Percentiles rank a stretch among this genome's conserved stretches.
phyloP scores from a whole-genome alignment of 2,329 filamentous ascomycete species.

The Ceratocystis harringtonii region DNA sequence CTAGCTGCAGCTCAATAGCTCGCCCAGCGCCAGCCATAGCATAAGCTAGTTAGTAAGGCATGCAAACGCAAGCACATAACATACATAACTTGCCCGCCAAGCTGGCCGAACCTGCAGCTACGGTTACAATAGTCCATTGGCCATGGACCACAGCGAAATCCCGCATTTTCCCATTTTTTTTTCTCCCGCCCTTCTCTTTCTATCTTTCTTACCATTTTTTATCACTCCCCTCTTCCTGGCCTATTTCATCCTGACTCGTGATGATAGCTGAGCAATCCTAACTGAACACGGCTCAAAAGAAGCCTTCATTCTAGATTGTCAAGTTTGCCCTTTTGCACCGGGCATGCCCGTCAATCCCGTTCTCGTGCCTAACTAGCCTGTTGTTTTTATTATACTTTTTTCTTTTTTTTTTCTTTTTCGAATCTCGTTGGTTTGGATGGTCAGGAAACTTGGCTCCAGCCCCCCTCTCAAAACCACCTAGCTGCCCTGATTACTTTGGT shows the following conservation, averaged over 20 bases:
- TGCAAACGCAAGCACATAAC: background rate
- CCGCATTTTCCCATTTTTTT: background rate
- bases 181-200: background rate
- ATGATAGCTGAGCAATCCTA: background rate
- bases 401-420: background rate
- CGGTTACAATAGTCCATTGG: background rate
- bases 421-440: background rate
- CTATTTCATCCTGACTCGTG: slow-evolving; percentile 1
- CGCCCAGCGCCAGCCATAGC: background rate
- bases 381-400: background rate
- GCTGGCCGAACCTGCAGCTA: background rate
- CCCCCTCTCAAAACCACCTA: background rate
- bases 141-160: background rate
- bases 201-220: slow-evolving; percentile 1
- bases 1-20: background rate
- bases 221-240: slow-evolving; percentile 2
- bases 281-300: background rate
- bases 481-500: background rate
- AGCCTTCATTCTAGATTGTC: background rate
- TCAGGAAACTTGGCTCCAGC: background rate
- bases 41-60: background rate
- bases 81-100: background rate
- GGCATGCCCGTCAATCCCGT: background rate
- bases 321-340: background rate
- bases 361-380: background rate